phyloP scores from a whole-genome alignment of 106 monocot species.

The Dioscorea alata region DNA sequence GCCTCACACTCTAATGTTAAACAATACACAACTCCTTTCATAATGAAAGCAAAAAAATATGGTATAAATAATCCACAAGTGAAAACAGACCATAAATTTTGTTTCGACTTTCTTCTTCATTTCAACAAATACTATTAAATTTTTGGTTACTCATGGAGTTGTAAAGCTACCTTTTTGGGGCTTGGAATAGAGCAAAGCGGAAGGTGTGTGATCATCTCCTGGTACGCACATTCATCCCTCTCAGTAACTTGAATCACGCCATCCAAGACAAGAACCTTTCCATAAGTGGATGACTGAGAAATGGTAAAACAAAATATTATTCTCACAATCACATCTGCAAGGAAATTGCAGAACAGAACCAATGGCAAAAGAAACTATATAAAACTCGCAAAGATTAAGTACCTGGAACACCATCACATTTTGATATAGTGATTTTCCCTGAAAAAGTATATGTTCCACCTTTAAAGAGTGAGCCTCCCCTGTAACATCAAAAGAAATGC shows the following conservation, averaged over 20 bases:
- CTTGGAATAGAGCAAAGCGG: constrained; percentile 47
- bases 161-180: constrained; percentile 25
- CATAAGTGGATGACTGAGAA: constrained; percentile 42
- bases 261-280: constrained; percentile 47
- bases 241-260: constrained; percentile 47
- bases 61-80: too few species aligned
- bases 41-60: too few species aligned
- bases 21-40: too few species aligned
- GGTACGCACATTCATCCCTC: constrained; percentile 54
- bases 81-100: too few species aligned
- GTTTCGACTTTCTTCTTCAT: too few species aligned
- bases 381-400: not conserved
- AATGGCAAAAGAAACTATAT: not conserved
- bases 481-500: constrained; percentile 8
- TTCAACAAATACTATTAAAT: too few species aligned
- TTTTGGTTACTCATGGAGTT: too few species aligned
- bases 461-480: constrained; percentile 49
- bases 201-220: constrained; percentile 47
- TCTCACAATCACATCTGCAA: not conserved
- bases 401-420: constrained; percentile 46
- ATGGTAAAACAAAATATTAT: not conserved
- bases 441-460: constrained; percentile 34
- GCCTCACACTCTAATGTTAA: too few species aligned
- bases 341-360: not conserved
- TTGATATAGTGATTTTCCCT: constrained; percentile 40